Evolutionary conservation across 108 stramenopile genomes (phyloP).

Genomic region (Nitzschia sp.): DNA sequence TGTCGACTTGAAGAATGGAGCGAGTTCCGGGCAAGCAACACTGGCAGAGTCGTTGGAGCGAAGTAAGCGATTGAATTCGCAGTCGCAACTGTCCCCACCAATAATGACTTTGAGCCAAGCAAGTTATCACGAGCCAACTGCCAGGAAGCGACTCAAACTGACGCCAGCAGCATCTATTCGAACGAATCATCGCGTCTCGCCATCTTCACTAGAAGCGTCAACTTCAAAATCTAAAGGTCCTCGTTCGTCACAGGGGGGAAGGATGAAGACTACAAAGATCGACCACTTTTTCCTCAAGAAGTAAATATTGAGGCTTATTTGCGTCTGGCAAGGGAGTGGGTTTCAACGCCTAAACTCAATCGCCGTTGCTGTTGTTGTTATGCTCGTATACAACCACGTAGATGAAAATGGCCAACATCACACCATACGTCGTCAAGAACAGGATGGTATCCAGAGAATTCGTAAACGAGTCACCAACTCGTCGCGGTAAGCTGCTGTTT

Average conservation of each 20-base stretch:
- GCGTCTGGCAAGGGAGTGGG: neutral
- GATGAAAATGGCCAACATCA: slow-evolving; percentile 31
- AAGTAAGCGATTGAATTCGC: neutral
- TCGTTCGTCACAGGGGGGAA: too few species aligned
- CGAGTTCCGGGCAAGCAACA: neutral
- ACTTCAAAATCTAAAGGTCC: too few species aligned
- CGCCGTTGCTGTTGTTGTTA: neutral
- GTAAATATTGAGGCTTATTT: neutral
- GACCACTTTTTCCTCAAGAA: slow-evolving; percentile 32
- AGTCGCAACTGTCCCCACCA: neutral
- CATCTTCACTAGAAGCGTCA: too few species aligned
- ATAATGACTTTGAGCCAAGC: neutral
- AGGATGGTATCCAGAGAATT: slow-evolving; percentile 49
- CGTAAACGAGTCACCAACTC: slow-evolving; percentile 21
- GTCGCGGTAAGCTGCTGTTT: slow-evolving; percentile 11
- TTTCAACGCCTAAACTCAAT: neutral
- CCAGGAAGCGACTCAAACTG: too few species aligned
- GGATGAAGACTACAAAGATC: slow-evolving; percentile 15
- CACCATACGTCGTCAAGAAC: slow-evolving; percentile 34
- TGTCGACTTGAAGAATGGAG: neutral
- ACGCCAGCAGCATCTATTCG: too few species aligned
- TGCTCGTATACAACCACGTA: slow-evolving; percentile 9
- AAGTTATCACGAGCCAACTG: too few species aligned
- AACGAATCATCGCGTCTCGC: too few species aligned
- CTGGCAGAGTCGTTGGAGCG: neutral